Evolutionary conservation across 257 asterid species (phyloP).

Genomic region (Anisodus tanguticus): DNA sequence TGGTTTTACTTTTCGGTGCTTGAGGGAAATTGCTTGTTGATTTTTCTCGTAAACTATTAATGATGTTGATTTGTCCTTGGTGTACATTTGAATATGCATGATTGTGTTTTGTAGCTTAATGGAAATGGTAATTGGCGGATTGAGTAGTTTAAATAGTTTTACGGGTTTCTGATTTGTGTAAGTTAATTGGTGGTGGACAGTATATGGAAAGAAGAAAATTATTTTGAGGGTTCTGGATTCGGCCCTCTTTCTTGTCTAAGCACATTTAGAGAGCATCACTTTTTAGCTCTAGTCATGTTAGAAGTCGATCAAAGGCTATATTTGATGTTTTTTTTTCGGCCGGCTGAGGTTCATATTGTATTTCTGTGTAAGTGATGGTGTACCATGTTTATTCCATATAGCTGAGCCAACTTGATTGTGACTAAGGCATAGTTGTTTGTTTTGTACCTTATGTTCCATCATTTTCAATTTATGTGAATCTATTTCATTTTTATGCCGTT

Average conservation of each 20-base stretch:
- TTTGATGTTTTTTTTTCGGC: not conserved
- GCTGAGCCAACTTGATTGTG: not conserved
- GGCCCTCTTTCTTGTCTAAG: not conserved
- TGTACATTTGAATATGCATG: constrained; percentile 11
- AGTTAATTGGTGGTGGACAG: not conserved
- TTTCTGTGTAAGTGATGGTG: not conserved
- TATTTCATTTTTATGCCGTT: not conserved
- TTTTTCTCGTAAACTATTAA: not conserved
- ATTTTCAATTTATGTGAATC: not conserved
- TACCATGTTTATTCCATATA: not conserved
- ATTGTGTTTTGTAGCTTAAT: not conserved
- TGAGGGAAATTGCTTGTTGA: not conserved
- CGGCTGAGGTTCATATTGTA: not conserved
- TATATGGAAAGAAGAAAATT: not conserved
- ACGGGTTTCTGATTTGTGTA: not conserved
- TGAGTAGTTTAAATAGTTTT: not conserved
- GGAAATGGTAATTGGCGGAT: not conserved
- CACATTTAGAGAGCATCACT: not conserved
- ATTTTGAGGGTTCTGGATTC: not conserved
- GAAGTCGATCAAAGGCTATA: not conserved
- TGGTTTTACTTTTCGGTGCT: not conserved
- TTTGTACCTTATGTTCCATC: not conserved
- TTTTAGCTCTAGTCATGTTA: not conserved
- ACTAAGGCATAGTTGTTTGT: not conserved
- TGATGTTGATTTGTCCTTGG: not conserved